phyloP scores from a whole-genome alignment of 2,329 filamentous ascomycete genomes.

The Aspergillus fumigatus region DNA sequence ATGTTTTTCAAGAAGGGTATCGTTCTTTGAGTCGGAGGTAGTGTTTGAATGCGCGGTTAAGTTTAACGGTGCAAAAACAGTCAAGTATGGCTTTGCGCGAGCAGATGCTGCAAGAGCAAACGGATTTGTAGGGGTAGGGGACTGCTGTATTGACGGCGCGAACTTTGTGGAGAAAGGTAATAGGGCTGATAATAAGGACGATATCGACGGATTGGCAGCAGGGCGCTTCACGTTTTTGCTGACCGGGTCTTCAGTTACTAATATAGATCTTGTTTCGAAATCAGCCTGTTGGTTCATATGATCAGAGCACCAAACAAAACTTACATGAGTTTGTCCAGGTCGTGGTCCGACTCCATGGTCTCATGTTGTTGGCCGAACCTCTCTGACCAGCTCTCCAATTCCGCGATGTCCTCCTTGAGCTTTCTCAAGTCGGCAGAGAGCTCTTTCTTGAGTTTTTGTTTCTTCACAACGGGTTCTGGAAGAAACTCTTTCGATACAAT shows the following conservation, averaged over 20 bases:
- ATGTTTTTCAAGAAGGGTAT: conserved; percentile 29
- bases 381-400: conserved; percentile 56
- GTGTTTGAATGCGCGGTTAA: conserved; percentile 41
- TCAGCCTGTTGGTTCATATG: conserved; percentile 14
- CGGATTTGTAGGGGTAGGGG: conserved; percentile 58
- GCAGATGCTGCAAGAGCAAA: conserved; percentile 50
- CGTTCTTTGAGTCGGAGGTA: conserved; percentile 14
- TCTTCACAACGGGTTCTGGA: conserved; percentile 33
- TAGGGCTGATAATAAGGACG: conserved; percentile 35
- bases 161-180: conserved; percentile 36
- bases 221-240: conserved; percentile 17
- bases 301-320: conserved; percentile 8
- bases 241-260: conserved; percentile 26
- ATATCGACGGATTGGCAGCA: conserved; percentile 26
- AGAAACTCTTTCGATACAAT: conserved; percentile 12
- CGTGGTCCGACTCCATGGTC: conserved; percentile 29
- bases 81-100: conserved; percentile 65
- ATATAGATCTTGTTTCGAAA: conserved; percentile 22
- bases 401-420: conserved; percentile 56
- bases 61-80: conserved; percentile 64
- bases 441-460: conserved; percentile 50
- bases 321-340: conserved; percentile 32
- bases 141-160: conserved; percentile 18
- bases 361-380: conserved; percentile 43
- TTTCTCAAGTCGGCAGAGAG: conserved; percentile 53